Percentiles rank a stretch among this genome's conserved stretches.
These are phyloP conservation scores for Trametes maxima DNA, from an alignment of 768 basidiomycete species.

Conservation along the genomic window DNA sequence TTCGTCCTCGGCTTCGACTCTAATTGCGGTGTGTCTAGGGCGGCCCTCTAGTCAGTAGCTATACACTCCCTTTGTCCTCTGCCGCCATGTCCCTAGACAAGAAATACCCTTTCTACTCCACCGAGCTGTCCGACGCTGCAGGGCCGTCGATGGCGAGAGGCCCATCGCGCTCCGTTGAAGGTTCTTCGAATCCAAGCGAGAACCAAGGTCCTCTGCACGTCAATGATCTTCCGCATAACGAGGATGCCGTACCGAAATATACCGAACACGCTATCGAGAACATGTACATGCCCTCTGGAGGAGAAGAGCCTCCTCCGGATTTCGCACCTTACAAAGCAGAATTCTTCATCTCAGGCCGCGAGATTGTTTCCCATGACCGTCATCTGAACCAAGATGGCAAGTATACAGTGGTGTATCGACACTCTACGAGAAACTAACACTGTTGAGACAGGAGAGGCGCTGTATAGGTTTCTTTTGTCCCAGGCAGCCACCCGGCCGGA, in stretches of 20 bases:
- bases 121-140: not conserved
- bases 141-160: not conserved
- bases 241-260: constrained; percentile 11
- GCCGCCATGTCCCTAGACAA: not conserved
- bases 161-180: no score
- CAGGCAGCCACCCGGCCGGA: constrained; percentile 51
- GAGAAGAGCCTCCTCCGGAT: constrained; percentile 55
- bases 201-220: not conserved
- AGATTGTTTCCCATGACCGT: constrained; percentile 69
- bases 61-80: not conserved
- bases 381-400: constrained; percentile 68
- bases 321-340: constrained; percentile 69
- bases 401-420: constrained; percentile 22
- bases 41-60: not conserved
- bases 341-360: constrained; percentile 46
- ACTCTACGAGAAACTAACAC: not conserved
- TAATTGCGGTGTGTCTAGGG: not conserved
- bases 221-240: not conserved
- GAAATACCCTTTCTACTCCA: not conserved
- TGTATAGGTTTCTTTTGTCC: constrained; percentile 72
- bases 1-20: no score
- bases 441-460: constrained; percentile 56
- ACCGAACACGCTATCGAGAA: constrained; percentile 19
- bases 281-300: constrained; percentile 29
- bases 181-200: no score